Conservation (phyloP, 1,284 basidiomycete genomes). For the Rhodotorula sp. region DNA sequence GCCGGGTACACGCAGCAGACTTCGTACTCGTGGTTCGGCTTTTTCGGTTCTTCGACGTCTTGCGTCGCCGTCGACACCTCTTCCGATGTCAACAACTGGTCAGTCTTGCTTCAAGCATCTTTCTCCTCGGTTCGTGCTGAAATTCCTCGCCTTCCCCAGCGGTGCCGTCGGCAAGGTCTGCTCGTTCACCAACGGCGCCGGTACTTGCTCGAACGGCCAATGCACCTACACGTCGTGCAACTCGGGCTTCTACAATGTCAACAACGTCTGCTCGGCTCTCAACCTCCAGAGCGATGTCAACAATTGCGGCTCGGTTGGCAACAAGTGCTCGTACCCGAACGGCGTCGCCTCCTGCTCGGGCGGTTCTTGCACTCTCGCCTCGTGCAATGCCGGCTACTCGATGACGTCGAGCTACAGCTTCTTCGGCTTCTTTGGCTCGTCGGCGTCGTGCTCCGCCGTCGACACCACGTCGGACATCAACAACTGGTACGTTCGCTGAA, state of each 20-base stretch:
- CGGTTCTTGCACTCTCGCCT: slow-evolving; percentile 14
- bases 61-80: slow-evolving; percentile 9
- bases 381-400: slow-evolving; percentile 20
- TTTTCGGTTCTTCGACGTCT: not conserved
- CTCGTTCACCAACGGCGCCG: slow-evolving; percentile 19
- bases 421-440: slow-evolving; percentile 14
- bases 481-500: slow-evolving; percentile 23
- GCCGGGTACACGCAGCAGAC: slow-evolving; percentile 22
- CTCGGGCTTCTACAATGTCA: slow-evolving; percentile 19
- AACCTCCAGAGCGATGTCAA: slow-evolving; percentile 6
- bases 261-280: slow-evolving; percentile 9
- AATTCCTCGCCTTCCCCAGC: slow-evolving; percentile 3
- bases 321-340: slow-evolving; percentile 21
- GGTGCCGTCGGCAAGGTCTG: slow-evolving; percentile 28
- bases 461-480: slow-evolving; percentile 14
- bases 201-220: slow-evolving; percentile 16
- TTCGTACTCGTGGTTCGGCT: slow-evolving; percentile 5
- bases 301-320: slow-evolving; percentile 15
- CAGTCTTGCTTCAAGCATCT: not conserved
- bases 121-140: not conserved
- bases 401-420: slow-evolving; percentile 6
- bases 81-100: slow-evolving; percentile 9
- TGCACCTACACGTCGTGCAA: slow-evolving; percentile 27
- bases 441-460: slow-evolving; percentile 14
- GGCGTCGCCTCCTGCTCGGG: slow-evolving; percentile 10